Conservation (phyloP, 306 rosid species). For the Cicer pinnatifidum region DNA sequence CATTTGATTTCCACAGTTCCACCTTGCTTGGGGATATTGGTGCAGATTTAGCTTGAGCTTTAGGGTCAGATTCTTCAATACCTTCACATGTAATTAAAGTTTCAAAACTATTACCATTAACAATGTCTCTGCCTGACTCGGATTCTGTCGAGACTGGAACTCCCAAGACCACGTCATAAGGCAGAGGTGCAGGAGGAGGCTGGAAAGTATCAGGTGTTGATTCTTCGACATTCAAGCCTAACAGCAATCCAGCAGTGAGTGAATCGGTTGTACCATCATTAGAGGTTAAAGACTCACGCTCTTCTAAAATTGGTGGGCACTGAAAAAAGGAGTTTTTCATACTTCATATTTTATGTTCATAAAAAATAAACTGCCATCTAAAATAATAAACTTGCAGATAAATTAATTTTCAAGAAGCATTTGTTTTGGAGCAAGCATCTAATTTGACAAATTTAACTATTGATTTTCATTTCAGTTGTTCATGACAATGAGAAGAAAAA, state of each 20-base stretch:
- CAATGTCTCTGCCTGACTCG: conserved; percentile 58
- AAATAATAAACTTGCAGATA: conserved; percentile 16
- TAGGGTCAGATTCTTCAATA: conserved; percentile 59
- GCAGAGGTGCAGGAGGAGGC: conserved; percentile 83
- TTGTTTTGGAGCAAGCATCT: conserved; percentile 17
- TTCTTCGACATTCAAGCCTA: conserved; percentile 56
- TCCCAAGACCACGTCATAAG: conserved; percentile 69
- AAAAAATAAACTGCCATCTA: conserved; percentile 13
- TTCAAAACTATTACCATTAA: conserved; percentile 59
- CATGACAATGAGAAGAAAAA: not conserved
- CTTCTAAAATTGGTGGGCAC: conserved; percentile 72
- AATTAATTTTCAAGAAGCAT: conserved; percentile 22
- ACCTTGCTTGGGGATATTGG: conserved; percentile 52
- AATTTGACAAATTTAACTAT: not conserved
- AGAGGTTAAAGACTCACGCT: conserved; percentile 56
- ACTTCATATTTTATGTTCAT: conserved; percentile 16
- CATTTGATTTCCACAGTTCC: conserved; percentile 53
- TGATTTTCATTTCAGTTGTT: conserved; percentile 13
- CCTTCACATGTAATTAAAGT: conserved; percentile 60
- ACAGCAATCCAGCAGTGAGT: conserved; percentile 60
- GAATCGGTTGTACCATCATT: conserved; percentile 50
- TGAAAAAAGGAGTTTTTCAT: conserved; percentile 49
- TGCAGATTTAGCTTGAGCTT: conserved; percentile 55
- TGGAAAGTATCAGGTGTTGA: conserved; percentile 77
- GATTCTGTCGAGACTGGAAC: conserved; percentile 58